Conservation (phyloP, 2,329 filamentous ascomycete species). For the Monascus ruber region DNA sequence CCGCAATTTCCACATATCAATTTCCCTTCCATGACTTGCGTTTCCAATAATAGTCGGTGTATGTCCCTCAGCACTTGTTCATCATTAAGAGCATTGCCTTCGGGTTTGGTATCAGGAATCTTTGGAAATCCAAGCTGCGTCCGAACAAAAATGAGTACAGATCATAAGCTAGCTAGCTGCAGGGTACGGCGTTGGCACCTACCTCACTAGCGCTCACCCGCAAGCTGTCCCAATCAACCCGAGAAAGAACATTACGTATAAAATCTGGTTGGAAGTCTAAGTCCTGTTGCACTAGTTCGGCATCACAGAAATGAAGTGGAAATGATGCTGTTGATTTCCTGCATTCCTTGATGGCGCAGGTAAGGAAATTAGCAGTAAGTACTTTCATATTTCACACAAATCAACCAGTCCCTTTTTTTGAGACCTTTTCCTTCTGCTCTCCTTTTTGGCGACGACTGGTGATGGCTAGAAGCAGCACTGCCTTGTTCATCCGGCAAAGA, state of each 20-base stretch:
- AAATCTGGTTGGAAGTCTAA: constrained; percentile 71
- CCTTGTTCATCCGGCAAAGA: too few relatives aligned
- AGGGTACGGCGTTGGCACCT: background rate
- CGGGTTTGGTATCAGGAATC: constrained; percentile 54
- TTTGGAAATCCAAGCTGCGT: constrained; percentile 64
- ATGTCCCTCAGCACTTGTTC: constrained; percentile 64
- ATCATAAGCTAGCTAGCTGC: background rate
- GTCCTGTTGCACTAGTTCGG: constrained; percentile 76
- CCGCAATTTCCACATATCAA: constrained; percentile 84
- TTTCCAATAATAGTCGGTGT: constrained; percentile 76
- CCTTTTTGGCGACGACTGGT: too few relatives aligned
- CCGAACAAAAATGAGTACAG: constrained; percentile 1
- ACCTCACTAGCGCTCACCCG: constrained; percentile 60
- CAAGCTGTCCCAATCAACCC: constrained; percentile 80
- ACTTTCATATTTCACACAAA: constrained; percentile 64
- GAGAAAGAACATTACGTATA: constrained; percentile 70
- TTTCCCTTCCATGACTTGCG: constrained; percentile 77
- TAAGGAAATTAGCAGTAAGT: constrained; percentile 90
- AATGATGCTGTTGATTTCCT: constrained; percentile 70
- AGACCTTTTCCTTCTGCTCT: too few relatives aligned
- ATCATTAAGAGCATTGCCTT: constrained; percentile 51
- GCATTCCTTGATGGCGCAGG: constrained; percentile 92
- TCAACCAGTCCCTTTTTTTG: too few relatives aligned
- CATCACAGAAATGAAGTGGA: constrained; percentile 84
- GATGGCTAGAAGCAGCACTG: too few relatives aligned